phyloP scores from a whole-genome alignment of 345 rosid genomes.

The Euphorbia pulcherrima region DNA sequence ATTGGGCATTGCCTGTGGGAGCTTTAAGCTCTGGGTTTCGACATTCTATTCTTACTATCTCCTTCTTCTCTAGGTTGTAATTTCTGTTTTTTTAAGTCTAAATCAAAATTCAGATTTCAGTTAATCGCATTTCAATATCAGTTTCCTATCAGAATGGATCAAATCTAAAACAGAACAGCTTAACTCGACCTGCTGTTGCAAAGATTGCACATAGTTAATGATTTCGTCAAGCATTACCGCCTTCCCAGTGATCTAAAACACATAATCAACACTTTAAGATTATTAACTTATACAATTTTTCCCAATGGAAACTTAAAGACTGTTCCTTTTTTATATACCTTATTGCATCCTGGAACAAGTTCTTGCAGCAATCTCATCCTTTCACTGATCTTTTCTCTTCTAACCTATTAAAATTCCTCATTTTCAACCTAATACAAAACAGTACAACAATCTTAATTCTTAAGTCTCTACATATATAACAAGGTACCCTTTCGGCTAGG shows the following conservation, averaged over 20 bases:
- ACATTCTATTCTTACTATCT: too few species aligned
- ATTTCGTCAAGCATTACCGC: slow-evolving; percentile 99
- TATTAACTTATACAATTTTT: neutral
- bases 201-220: slow-evolving; percentile 91
- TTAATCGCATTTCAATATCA: too few species aligned
- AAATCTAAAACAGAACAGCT: slow-evolving; percentile 18
- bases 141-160: too few species aligned
- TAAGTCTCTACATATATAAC: too few species aligned
- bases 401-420: slow-evolving; percentile 49
- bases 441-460: neutral
- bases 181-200: slow-evolving; percentile 99
- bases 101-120: too few species aligned
- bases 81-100: too few species aligned
- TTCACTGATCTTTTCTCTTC: slow-evolving; percentile 96
- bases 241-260: slow-evolving; percentile 82
- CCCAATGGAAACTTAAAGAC: neutral
- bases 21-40: too few species aligned
- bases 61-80: too few species aligned
- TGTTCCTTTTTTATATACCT: slow-evolving; percentile 37
- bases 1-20: too few species aligned
- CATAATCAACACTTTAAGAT: slow-evolving; percentile 20
- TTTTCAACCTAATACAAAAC: slow-evolving; percentile 17
- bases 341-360: slow-evolving; percentile 96
- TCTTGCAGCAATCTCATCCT: slow-evolving; percentile 96
- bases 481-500: slow-evolving; percentile 90